Evolutionary conservation across 768 basidiomycete species (phyloP), one percentile per base, ranked within the genome.

Genomic region (Lactarius hatsudake): DNA sequence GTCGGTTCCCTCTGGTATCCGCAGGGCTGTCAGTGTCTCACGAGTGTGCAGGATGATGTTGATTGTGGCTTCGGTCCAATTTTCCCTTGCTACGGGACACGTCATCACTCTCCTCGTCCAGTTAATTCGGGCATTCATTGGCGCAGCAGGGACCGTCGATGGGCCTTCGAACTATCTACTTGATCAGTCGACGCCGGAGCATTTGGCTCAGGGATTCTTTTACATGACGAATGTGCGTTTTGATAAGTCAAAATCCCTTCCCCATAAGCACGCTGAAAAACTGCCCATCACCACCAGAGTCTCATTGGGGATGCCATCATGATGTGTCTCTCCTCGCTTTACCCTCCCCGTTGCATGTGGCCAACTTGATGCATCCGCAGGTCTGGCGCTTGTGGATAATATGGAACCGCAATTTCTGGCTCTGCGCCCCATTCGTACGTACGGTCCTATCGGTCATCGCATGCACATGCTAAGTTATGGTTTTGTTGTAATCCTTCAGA

Each of bases 361-460:
- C 43, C 15, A 26, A 36, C 32, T 57, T 43, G 18, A 18, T 18
- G 12, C 43, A 9, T 38, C n/a, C n/a, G 8, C 20, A 68, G 67
- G 66, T 68, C 15, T 68, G 67, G 67, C 67, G 67, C 42, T 30
- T 68, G 17, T 68, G 64, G 65, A n/a, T 68, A 54, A 56, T 68
- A 15, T 68, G 67, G 67, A 1, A 23, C 34, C 67, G 67, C 8
- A 68, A 65, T 26, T 10, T 57, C 5, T 66, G 43, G 53, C 59
- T 66, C 13, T 1, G 17, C 18, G 0, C 26, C 38, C 67, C 67
- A 45, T 68, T 68, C 43, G 67, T 68, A 48, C 15, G 67, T 68
- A 2, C 9, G 0, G 6, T 51, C 23, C 38, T 34, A 8, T 48
- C 8, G 32, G 20, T 34, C 32, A n/a, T 12, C 17, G 2, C 20